phyloP scores from a whole-genome alignment of 73 alveolate species.

The Paramecium pentaurelia region DNA sequence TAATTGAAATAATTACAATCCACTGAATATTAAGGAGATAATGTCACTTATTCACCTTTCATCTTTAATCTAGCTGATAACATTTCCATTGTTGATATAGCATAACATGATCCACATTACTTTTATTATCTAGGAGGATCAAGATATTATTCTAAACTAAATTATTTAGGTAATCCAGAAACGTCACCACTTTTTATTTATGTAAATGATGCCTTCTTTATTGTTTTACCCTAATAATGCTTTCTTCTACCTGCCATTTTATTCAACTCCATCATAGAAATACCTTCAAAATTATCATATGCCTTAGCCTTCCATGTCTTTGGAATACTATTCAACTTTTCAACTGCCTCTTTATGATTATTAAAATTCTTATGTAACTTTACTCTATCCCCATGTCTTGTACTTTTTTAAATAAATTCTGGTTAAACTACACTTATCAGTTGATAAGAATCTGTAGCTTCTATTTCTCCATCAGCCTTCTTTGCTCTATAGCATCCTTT shows the following conservation, averaged over 20 bases:
- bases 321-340: neutral
- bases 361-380: slow-evolving; percentile 6
- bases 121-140: slow-evolving; percentile 29
- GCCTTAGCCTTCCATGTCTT: slow-evolving; percentile 31
- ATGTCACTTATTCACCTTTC: slow-evolving; percentile 39
- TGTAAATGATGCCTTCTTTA: neutral
- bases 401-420: neutral
- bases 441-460: slow-evolving; percentile 4
- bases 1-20: slow-evolving; percentile 56
- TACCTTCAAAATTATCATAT: neutral
- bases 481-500: slow-evolving; percentile 54
- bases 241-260: slow-evolving; percentile 36
- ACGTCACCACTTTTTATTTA: neutral
- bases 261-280: neutral
- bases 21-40: slow-evolving; percentile 56
- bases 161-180: neutral
- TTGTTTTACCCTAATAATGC: neutral
- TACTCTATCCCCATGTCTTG: neutral
- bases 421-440: slow-evolving; percentile 52
- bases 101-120: slow-evolving; percentile 62
- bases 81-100: slow-evolving; percentile 61
- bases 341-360: slow-evolving; percentile 8
- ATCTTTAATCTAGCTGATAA: slow-evolving; percentile 56
- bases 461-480: slow-evolving; percentile 21
- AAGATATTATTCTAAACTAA: neutral